These are phyloP conservation scores for Coniella vitis DNA, from an alignment of 2,329 filamentous ascomycete species.

Conservation along the genomic window DNA sequence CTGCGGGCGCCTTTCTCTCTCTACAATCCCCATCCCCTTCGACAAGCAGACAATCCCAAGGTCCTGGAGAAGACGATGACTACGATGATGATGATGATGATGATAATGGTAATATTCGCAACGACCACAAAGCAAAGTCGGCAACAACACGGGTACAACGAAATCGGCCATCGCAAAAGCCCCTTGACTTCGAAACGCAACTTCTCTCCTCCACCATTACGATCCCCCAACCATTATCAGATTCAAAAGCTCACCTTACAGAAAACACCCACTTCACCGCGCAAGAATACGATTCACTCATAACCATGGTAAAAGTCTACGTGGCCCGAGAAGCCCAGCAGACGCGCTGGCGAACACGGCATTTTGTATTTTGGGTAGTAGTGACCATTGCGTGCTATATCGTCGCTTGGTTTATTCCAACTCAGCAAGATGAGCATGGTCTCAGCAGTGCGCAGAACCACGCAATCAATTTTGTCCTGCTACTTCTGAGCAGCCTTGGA, in stretches of 20 bases:
- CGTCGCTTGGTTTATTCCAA: conserved; percentile 78
- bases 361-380: conserved; percentile 64
- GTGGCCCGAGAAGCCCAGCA: conserved; percentile 64
- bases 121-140: too few relatives aligned
- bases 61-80: too few relatives aligned
- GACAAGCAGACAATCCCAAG: conserved; percentile 1
- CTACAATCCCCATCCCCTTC: conserved; percentile 27
- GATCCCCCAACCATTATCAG: neutral
- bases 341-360: conserved; percentile 60
- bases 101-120: too few relatives aligned
- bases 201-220: conserved; percentile 19
- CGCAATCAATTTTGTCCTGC: conserved; percentile 59
- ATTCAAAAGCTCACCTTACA: conserved; percentile 16
- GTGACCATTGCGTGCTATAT: conserved; percentile 69
- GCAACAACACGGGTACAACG: neutral
- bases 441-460: conserved; percentile 9
- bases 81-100: neutral
- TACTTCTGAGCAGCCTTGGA: conserved; percentile 71
- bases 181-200: conserved; percentile 12
- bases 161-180: neutral
- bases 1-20: conserved; percentile 31
- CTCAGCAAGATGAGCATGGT: conserved; percentile 15
- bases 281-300: conserved; percentile 55
- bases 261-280: conserved; percentile 16
- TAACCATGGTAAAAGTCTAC: conserved; percentile 64